Evolutionary conservation across 768 basidiomycete species (phyloP).

Genomic region (Tubosaeta sp.): DNA sequence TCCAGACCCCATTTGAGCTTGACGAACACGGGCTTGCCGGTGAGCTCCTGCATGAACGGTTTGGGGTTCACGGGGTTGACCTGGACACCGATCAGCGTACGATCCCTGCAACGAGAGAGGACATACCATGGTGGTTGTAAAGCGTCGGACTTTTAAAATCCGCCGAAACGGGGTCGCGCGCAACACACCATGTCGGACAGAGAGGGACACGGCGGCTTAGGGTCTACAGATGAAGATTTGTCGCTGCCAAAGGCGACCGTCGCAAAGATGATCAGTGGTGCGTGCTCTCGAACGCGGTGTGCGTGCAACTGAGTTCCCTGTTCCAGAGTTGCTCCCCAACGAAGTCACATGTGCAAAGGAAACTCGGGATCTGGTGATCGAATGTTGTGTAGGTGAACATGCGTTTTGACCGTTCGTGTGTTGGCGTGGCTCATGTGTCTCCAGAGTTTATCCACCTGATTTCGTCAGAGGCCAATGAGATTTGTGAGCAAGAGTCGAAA

Average conservation of each 20-base stretch:
- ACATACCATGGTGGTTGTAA: slow-evolving; percentile 10
- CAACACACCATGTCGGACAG: slow-evolving; percentile 75
- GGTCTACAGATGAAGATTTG: slow-evolving; percentile 83
- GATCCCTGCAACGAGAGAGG: not conserved
- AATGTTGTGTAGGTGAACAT: slow-evolving; percentile 97
- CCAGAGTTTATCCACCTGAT: slow-evolving; percentile 97
- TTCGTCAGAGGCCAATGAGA: slow-evolving; percentile 95
- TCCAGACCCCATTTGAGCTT: slow-evolving; percentile 98
- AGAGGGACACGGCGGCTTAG: slow-evolving; percentile 67
- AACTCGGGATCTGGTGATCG: slow-evolving; percentile 93
- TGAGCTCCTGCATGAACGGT: slow-evolving; percentile 97
- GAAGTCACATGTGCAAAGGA: slow-evolving; percentile 93
- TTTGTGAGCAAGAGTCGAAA: slow-evolving; percentile 96
- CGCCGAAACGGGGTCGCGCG: slow-evolving; percentile 10
- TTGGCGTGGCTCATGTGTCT: slow-evolving; percentile 13
- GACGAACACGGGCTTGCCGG: slow-evolving; percentile 94
- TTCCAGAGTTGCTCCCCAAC: slow-evolving; percentile 78
- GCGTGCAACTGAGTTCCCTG: slow-evolving; percentile 1
- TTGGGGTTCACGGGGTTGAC: slow-evolving; percentile 97
- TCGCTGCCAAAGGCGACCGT: slow-evolving; percentile 97
- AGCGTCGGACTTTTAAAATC: slow-evolving; percentile 39
- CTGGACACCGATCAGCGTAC: slow-evolving; percentile 34
- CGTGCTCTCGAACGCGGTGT: slow-evolving; percentile 5
- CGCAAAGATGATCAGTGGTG: slow-evolving; percentile 93
- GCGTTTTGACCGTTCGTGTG: slow-evolving; percentile 2